These are phyloP conservation scores for Annulohypoxylon stygium DNA, from an alignment of 495 filamentous ascomycete genomes.

Conservation along the genomic window DNA sequence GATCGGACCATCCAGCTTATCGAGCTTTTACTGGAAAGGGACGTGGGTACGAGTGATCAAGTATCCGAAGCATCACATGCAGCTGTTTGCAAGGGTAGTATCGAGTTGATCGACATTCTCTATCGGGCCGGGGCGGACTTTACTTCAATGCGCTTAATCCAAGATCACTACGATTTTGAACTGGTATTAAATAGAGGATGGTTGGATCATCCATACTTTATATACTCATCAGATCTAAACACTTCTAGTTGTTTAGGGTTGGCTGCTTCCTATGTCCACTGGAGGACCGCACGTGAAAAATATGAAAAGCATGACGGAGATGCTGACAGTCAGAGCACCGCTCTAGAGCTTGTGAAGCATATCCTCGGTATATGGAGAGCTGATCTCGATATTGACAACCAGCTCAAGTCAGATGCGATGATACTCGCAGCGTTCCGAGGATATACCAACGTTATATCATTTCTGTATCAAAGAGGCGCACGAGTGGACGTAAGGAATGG, in stretches of 20 bases:
- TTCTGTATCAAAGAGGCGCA: conserved; percentile 9
- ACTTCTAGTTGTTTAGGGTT: no score
- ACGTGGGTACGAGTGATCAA: background rate
- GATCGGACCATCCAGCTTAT: background rate
- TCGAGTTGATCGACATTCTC: conserved; percentile 12
- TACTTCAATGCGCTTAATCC: background rate
- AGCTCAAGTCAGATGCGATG: conserved; percentile 19
- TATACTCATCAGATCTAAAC: no score
- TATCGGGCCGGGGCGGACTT: conserved; percentile 15
- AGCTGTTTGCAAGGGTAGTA: conserved; percentile 2
- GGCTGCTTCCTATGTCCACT: no score
- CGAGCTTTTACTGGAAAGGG: conserved; percentile 3
- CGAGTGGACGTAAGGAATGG: background rate
- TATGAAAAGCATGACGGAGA: background rate
- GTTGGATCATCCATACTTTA: no score
- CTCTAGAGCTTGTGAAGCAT: conserved; percentile 12
- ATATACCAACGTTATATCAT: conserved; percentile 30
- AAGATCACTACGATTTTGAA: no score
- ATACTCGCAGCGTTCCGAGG: conserved; percentile 23
- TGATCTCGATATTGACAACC: conserved; percentile 3
- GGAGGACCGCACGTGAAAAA: no score
- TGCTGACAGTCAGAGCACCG: background rate
- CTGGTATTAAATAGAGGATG: no score
- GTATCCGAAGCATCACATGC: background rate
- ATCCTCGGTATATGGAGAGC: conserved; percentile 5